phyloP scores from a whole-genome alignment of 1,139 yeast species.

The Geotrichum histeridarum region DNA sequence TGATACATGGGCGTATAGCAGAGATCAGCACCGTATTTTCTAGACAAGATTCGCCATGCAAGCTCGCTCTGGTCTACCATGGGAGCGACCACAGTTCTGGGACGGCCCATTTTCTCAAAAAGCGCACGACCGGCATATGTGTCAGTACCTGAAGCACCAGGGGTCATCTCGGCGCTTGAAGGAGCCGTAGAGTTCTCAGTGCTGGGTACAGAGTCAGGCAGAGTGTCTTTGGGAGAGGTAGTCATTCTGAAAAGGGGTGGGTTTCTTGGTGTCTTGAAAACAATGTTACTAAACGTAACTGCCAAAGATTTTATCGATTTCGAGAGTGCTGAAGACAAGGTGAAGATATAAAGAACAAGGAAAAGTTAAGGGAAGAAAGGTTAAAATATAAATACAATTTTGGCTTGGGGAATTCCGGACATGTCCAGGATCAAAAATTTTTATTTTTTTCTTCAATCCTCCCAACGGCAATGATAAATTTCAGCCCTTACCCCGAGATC shows the following conservation, averaged over 20 bases:
- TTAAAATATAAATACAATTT: too few relatives aligned
- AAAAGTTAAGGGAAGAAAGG: too few relatives aligned
- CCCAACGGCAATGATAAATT: too few relatives aligned
- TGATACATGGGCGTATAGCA: constrained; percentile 98
- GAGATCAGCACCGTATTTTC: constrained; percentile 85
- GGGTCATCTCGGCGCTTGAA: not conserved
- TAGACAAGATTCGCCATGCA: constrained; percentile 88
- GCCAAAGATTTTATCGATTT: constrained; percentile 7
- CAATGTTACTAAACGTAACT: constrained; percentile 4
- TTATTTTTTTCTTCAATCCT: too few relatives aligned
- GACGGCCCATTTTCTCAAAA: constrained; percentile 63
- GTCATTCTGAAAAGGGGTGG: constrained; percentile 1
- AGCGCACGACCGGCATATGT: constrained; percentile 57
- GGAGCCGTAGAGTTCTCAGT: not conserved
- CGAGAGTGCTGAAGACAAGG: constrained; percentile 4
- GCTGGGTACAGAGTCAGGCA: not conserved
- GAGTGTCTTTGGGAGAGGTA: not conserved
- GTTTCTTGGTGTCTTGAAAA: not conserved
- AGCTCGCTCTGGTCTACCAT: constrained; percentile 97
- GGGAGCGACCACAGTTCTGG: constrained; percentile 88
- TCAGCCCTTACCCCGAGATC: too few relatives aligned
- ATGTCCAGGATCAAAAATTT: too few relatives aligned
- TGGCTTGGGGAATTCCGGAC: too few relatives aligned
- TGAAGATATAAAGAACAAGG: not conserved
- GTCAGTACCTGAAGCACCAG: not conserved